Conservation (phyloP, 1,284 basidiomycete species). For the Cryptococcus hybrid region DNA sequence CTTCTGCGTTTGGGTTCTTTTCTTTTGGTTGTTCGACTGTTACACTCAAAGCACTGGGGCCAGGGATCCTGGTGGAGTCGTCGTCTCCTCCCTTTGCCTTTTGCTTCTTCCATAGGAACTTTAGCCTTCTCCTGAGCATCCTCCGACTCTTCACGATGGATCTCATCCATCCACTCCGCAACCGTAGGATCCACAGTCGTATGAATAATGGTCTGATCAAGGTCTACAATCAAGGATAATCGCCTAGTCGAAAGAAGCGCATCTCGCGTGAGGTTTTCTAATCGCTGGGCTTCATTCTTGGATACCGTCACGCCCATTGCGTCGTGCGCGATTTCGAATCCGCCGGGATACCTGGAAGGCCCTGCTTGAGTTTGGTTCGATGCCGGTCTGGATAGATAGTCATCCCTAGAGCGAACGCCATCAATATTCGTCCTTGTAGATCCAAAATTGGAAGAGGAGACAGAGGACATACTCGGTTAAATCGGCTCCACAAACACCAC, state of each 20-base stretch:
- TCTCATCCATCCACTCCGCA: slow-evolving; percentile 91
- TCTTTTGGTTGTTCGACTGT: slow-evolving; percentile 20
- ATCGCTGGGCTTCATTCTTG: slow-evolving; percentile 70
- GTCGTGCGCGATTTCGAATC: slow-evolving; percentile 49
- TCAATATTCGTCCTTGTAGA: background rate
- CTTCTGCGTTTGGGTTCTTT: slow-evolving; percentile 44
- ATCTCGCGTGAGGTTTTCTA: slow-evolving; percentile 77
- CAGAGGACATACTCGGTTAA: slow-evolving; percentile 71
- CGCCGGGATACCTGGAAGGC: slow-evolving; percentile 32
- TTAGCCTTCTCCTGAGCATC: slow-evolving; percentile 56
- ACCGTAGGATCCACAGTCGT: slow-evolving; percentile 98
- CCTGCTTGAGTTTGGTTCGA: slow-evolving; percentile 67
- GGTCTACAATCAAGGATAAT: slow-evolving; percentile 93
- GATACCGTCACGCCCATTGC: slow-evolving; percentile 52
- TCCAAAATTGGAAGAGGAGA: background rate
- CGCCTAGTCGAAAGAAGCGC: slow-evolving; percentile 73
- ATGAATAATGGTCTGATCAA: slow-evolving; percentile 98
- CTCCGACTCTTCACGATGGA: slow-evolving; percentile 55
- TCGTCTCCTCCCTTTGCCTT: slow-evolving; percentile 31
- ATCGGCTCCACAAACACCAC: slow-evolving; percentile 89
- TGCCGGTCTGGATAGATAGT: slow-evolving; percentile 81
- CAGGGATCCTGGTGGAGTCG: slow-evolving; percentile 22
- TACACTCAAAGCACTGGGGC: background rate
- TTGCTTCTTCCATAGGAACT: slow-evolving; percentile 57
- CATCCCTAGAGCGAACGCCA: slow-evolving; percentile 56